These are phyloP conservation scores for Domatiomyces globalis DNA, from an alignment of 2,329 filamentous ascomycete genomes.

Conservation along the genomic window DNA sequence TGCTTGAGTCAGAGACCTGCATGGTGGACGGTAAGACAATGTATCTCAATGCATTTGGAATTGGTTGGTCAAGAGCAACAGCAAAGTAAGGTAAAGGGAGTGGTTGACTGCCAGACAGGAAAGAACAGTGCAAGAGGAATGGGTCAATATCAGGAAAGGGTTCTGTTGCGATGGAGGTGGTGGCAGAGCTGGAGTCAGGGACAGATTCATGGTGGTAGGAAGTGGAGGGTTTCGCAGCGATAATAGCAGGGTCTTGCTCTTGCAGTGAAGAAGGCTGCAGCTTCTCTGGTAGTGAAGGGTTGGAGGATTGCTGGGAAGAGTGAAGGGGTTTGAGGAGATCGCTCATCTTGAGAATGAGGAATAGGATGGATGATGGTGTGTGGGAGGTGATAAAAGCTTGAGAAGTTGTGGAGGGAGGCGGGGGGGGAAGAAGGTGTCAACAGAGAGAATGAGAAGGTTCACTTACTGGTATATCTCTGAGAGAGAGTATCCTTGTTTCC, in stretches of 20 bases:
- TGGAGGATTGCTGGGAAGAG: not conserved
- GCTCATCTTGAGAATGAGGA: slow-evolving; percentile 1
- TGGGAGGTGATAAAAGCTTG: not conserved
- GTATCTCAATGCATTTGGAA: not conserved
- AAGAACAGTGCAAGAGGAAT: not conserved
- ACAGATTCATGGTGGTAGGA: not conserved
- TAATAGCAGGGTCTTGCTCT: not conserved
- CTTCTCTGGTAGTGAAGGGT: not conserved
- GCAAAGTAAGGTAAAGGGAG: not conserved
- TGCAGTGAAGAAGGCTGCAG: not conserved
- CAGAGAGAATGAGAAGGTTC: not conserved
- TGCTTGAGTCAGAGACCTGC: not conserved
- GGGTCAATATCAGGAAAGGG: slow-evolving; percentile 4
- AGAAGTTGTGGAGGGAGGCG: not conserved
- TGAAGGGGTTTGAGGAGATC: not conserved
- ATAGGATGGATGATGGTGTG: not conserved
- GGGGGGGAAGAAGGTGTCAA: not conserved
- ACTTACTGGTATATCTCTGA: not conserved
- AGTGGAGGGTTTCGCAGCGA: not conserved
- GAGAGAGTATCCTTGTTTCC: not conserved
- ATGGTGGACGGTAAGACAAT: not conserved
- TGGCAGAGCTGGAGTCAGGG: not conserved
- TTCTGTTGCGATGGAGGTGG: not conserved
- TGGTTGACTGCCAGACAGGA: not conserved
- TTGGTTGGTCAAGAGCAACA: not conserved